Evolutionary conservation across 192 early-diverging fungal genomes (phyloP), one percentile per base, ranked within the genome.

Genomic region (Phlyctochytrium planicorne): DNA sequence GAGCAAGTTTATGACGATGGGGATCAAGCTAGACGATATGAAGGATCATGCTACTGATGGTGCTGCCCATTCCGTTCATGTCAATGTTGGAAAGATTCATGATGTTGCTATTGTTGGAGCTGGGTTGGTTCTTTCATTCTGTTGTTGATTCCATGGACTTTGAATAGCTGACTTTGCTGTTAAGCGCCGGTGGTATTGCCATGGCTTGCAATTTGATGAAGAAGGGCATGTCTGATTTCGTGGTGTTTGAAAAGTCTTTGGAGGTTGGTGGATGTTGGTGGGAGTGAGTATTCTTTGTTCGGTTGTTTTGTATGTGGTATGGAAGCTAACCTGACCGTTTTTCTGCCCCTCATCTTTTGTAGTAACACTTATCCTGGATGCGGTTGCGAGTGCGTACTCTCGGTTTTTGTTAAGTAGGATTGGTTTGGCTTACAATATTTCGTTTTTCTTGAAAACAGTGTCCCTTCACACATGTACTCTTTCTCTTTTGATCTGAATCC

Each of bases 391-490:
- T 47, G 20, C 6, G 40, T 47, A 20, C 10, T 47, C 20, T 47
- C 10, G 6, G 6, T 6, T 47, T 20, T 20, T 47, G 10, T 47
- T 47, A n/a, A n/a, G n/a, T n/a, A n/a, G n/a, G n/a, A n/a, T 47
- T 47, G 40, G 20, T 47, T 20, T 20, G 10, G 10, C 10, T 6
- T 20, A 6, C 40, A 47, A 47, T 6, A 47, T 20, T 47, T 6
- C 6, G 10, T 6, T 14, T 20, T 6, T 20, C 40, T 14, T 20
- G 40, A 47, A 47, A 47, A 47, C 6, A 47, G 40, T 55, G 56
- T 71, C 3, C 69, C 62, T 23, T 59, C 53, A 2, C 69, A 71
- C 40, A 14, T 71, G 52, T 71, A 71, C 36, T 71, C 69, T 2
- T 53, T 71, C 53, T 31, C 52, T 3, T 30, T 32, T 29, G 53